Evolutionary conservation across 352 stramenopile species (phyloP), one percentile per base, ranked within the genome.

Genomic region (Phytophthora aleatoria): DNA sequence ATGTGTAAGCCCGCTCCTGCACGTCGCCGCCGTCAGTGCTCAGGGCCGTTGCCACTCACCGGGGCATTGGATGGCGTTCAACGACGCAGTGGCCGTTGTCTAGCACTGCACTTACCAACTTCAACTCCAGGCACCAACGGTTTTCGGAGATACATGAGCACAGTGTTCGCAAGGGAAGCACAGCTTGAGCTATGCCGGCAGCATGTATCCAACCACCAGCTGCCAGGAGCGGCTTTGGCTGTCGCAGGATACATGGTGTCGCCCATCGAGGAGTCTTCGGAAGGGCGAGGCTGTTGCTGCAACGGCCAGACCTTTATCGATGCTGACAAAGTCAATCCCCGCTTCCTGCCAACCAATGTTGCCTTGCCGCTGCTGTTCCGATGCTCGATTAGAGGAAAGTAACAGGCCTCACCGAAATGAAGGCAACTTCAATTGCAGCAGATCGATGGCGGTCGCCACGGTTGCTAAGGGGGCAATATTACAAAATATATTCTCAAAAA

Each of bases 211-310:
- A 57, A 51, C 9, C 27, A 62, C 43, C 59, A 62, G 50, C 59
- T 67, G 50, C 59, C 8, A 28, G 20, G 12, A 11, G 15, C 13
- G 47, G 57, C 38, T 52, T 64, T 58, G 16, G 57, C 28, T 60
- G 58, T 66, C 50, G 4, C 59, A 66, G 43, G 59, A 67, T 67
- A 67, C 59, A 61, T n/a, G 11, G 10, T 39, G 57, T 65, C 41
- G 39, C 47, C 28, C 5, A 26, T 65, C 27, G 57, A 20, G 20
- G 28, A 33, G 28, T 33, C 28, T 7, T 33, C 28, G 28, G 28
- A 33, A 33, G 28, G 28, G 7, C 28, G 28, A 33, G 7, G 4
- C 7, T 33, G 4, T 33, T 33, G 28, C 28, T 33, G 28, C 28
- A 33, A 7, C 28, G 28, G 28, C 28, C 7, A 33, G 28, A 33